phyloP scores from a whole-genome alignment of 306 rosid genomes.

The Morella rubra region DNA sequence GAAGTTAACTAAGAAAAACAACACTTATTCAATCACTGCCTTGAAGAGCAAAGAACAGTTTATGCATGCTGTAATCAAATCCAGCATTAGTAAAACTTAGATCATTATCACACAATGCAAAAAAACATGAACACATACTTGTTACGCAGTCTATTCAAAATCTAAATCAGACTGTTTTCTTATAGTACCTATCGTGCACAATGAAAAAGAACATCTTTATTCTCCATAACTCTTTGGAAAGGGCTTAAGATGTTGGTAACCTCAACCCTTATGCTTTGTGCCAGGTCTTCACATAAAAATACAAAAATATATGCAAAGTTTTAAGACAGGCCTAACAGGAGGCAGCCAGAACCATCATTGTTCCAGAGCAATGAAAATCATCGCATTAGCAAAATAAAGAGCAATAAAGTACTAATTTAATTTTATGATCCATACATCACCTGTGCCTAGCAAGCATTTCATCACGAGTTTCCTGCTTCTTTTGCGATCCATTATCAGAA shows the following conservation, averaged over 20 bases:
- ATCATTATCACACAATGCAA: background rate
- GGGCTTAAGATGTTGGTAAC: background rate
- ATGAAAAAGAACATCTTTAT: background rate
- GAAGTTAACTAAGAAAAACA: slow-evolving; percentile 1
- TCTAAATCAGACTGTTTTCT: background rate
- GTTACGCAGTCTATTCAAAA: background rate
- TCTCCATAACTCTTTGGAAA: background rate
- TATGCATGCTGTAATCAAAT: background rate
- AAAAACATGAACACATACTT: background rate
- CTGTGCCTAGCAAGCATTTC: slow-evolving; percentile 72
- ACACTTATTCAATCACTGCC: background rate
- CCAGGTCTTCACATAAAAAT: background rate
- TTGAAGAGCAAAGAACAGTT: background rate
- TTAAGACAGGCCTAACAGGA: background rate
- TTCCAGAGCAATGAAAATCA: background rate
- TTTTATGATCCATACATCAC: slow-evolving; percentile 20
- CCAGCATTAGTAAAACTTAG: background rate
- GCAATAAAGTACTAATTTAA: background rate
- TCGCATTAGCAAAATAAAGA: background rate
- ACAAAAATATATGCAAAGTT: background rate
- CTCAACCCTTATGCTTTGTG: background rate
- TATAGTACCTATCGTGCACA: no score
- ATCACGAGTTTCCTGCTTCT: slow-evolving; percentile 64
- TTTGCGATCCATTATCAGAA: slow-evolving; percentile 42
- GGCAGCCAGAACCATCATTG: background rate